These are phyloP conservation scores for Suillus americanus DNA, from an alignment of 768 basidiomycete genomes.

Conservation along the genomic window DNA sequence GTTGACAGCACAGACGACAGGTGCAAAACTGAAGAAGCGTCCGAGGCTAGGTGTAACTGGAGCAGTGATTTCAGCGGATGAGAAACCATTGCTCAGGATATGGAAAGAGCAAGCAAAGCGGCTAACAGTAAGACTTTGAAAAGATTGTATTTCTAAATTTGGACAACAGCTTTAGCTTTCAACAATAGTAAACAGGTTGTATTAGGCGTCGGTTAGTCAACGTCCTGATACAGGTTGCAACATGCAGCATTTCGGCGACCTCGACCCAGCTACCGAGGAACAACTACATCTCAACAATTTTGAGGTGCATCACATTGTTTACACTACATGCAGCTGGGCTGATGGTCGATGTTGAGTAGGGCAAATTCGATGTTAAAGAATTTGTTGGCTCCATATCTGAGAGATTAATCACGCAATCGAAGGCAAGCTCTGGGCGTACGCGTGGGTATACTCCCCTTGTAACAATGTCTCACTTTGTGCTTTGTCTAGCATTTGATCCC, in stretches of 20 bases:
- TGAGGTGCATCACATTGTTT: constrained; percentile 39
- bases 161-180: constrained; percentile 22
- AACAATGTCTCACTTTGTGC: constrained; percentile 5
- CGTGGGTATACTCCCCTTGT: constrained; percentile 29
- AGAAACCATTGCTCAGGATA: constrained; percentile 37
- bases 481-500: constrained; percentile 79
- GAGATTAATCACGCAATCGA: constrained; percentile 83
- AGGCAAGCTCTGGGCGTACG: constrained; percentile 78
- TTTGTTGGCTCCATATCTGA: constrained; percentile 86
- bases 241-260: constrained; percentile 29
- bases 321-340: constrained; percentile 8
- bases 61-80: constrained; percentile 64
- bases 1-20: constrained; percentile 57
- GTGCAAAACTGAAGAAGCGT: constrained; percentile 56
- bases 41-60: constrained; percentile 71
- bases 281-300: constrained; percentile 55
- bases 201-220: constrained; percentile 8
- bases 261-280: constrained; percentile 55
- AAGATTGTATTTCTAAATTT: neutral
- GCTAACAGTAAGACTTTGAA: neutral
- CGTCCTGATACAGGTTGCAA: neutral
- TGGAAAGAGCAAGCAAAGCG: neutral
- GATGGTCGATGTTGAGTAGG: constrained; percentile 40
- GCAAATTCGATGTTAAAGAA: constrained; percentile 90
- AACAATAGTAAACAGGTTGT: constrained; percentile 31